Evolutionary conservation across 2,329 filamentous ascomycete species (phyloP).

Genomic region (Erysiphe neolycopersici): DNA sequence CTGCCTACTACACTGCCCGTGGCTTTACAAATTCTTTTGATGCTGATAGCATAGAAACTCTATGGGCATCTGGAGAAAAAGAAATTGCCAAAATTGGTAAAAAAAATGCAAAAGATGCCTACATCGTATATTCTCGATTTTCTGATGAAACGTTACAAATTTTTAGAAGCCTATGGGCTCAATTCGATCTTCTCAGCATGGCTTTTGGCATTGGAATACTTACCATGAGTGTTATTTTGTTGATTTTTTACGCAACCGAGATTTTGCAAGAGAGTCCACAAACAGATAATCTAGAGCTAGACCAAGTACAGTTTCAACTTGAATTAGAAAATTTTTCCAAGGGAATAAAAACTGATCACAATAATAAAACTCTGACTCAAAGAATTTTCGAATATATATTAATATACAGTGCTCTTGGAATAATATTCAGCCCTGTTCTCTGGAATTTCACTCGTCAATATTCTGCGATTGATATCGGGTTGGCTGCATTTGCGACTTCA

Average conservation of each 20-base stretch:
- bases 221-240: slow-evolving; percentile 34
- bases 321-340: slow-evolving; percentile 19
- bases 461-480: slow-evolving; percentile 6
- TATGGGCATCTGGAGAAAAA: slow-evolving; percentile 28
- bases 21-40: slow-evolving; percentile 35
- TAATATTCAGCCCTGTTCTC: slow-evolving; percentile 5
- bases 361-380: slow-evolving; percentile 7
- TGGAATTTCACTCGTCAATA: slow-evolving; percentile 4
- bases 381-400: slow-evolving; percentile 7
- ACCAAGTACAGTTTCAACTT: slow-evolving; percentile 29
- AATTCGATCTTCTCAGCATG: slow-evolving; percentile 78
- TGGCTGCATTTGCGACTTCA: slow-evolving; percentile 7
- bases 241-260: slow-evolving; percentile 46
- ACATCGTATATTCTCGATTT: slow-evolving; percentile 40
- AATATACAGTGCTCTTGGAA: slow-evolving; percentile 9
- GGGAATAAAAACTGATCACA: slow-evolving; percentile 4
- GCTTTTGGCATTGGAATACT: slow-evolving; percentile 48
- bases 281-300: slow-evolving; percentile 27
- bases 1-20: slow-evolving; percentile 49
- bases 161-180: slow-evolving; percentile 70
- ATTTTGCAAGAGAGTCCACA: slow-evolving; percentile 26
- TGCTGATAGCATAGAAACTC: slow-evolving; percentile 23
- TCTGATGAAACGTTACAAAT: slow-evolving; percentile 52
- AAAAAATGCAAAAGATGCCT: slow-evolving; percentile 18
- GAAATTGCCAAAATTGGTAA: slow-evolving; percentile 14